phyloP scores from a whole-genome alignment of 192 early-diverging fungal genomes.

The Podila verticillata region DNA sequence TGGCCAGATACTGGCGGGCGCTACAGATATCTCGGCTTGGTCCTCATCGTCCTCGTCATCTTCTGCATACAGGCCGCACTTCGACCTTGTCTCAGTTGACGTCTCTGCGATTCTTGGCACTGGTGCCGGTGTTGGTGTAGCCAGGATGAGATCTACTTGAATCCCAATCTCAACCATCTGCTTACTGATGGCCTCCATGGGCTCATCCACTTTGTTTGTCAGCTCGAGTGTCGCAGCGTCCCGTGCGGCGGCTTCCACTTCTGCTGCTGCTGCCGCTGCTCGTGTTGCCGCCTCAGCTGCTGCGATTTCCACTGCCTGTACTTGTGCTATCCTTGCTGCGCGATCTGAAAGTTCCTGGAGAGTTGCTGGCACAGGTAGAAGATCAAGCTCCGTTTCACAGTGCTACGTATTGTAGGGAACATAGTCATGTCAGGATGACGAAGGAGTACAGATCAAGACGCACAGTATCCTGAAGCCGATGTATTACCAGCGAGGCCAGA shows the following conservation, averaged over 20 bases:
- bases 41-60: constrained; percentile 29
- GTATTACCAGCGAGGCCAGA: constrained; percentile 15
- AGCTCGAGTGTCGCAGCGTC: not conserved
- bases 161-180: not conserved
- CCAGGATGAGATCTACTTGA: not conserved
- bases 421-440: not conserved
- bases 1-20: not conserved
- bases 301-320: not conserved
- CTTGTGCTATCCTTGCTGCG: not conserved
- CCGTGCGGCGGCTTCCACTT: not conserved
- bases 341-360: constrained; percentile 7
- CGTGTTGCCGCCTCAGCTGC: not conserved
- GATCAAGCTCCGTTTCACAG: constrained; percentile 25
- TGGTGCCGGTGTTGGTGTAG: not conserved
- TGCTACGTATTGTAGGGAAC: not conserved
- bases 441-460: not conserved
- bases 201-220: not conserved
- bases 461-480: not conserved
- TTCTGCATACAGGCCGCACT: constrained; percentile 10
- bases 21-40: constrained; percentile 5
- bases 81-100: not conserved
- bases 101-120: not conserved
- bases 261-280: not conserved
- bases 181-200: not conserved
- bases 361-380: constrained; percentile 12